Conservation (phyloP, 1,139 yeast species). For the Yamadazyma dushanensis region DNA sequence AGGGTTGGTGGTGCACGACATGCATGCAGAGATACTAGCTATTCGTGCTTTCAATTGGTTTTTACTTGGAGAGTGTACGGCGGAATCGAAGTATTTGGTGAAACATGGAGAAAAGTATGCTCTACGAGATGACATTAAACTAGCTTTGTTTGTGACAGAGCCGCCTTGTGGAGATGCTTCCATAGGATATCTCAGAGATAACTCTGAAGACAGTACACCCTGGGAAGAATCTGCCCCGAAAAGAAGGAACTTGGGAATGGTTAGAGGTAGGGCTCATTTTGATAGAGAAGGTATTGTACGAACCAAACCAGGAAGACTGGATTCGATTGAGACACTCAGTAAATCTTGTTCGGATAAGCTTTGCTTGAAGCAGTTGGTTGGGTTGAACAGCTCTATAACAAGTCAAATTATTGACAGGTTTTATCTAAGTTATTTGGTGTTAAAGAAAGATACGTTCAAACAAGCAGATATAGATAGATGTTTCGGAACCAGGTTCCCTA, state of each 20-base stretch:
- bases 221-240: conserved; percentile 11
- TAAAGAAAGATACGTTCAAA: conserved; percentile 40
- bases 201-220: conserved; percentile 18
- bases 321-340: conserved; percentile 66
- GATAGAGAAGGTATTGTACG: conserved; percentile 63
- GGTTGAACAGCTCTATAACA: conserved; percentile 56
- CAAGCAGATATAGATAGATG: conserved; percentile 50
- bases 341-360: conserved; percentile 90
- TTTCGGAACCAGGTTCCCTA: conserved; percentile 38
- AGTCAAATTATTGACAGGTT: conserved; percentile 39
- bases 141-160: conserved; percentile 72
- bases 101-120: conserved; percentile 18
- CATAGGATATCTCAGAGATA: conserved; percentile 33
- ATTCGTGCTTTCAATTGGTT: conserved; percentile 64
- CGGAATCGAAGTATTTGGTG: conserved; percentile 11
- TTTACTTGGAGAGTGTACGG: conserved; percentile 28
- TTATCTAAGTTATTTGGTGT: conserved; percentile 53
- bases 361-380: conserved; percentile 60
- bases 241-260: conserved; percentile 5
- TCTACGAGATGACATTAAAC: conserved; percentile 32
- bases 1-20: conserved; percentile 76
- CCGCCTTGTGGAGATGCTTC: conserved; percentile 95
- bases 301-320: conserved; percentile 88
- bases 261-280: conserved; percentile 69
- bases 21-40: conserved; percentile 84